phyloP scores from a whole-genome alignment of 768 basidiomycete species.

The Xerocomus brunneocitrinus region DNA sequence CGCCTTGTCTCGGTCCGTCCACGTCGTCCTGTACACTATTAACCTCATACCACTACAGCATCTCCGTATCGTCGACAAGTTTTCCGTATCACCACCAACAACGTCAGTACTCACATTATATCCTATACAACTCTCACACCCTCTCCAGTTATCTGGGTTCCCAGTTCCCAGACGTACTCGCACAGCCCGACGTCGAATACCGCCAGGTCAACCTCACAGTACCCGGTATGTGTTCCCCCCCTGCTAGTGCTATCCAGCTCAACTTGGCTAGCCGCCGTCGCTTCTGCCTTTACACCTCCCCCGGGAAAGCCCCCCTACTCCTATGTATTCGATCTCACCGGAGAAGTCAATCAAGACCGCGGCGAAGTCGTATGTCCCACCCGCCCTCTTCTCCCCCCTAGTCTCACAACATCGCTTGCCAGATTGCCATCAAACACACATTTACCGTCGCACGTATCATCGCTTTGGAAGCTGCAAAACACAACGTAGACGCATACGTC shows the following conservation, averaged over 20 bases:
- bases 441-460: constrained; percentile 63
- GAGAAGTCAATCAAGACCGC: constrained; percentile 72
- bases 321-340: constrained; percentile 83
- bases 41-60: constrained; percentile 41
- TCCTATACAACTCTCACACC: constrained; percentile 6
- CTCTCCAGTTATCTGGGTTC: constrained; percentile 66
- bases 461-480: constrained; percentile 74
- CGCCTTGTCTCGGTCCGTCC: constrained; percentile 29
- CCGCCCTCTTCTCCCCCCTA: not conserved
- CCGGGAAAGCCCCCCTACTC: constrained; percentile 65
- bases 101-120: constrained; percentile 43
- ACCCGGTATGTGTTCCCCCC: constrained; percentile 43
- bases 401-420: constrained; percentile 6
- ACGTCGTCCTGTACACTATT: constrained; percentile 51
- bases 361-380: constrained; percentile 59
- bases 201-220: constrained; percentile 78
- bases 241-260: constrained; percentile 10
- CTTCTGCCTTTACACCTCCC: constrained; percentile 66
- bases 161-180: constrained; percentile 67
- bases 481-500: constrained; percentile 74
- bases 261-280: constrained; percentile 51
- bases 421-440: constrained; percentile 80
- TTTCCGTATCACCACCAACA: constrained; percentile 67
- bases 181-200: constrained; percentile 70
- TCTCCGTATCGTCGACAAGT: constrained; percentile 71